A percentile compares a stretch with the other conserved stretches of the same genome.
phyloP scores from a whole-genome alignment of 208 protist genomes.

The Zelonia costaricensis region DNA sequence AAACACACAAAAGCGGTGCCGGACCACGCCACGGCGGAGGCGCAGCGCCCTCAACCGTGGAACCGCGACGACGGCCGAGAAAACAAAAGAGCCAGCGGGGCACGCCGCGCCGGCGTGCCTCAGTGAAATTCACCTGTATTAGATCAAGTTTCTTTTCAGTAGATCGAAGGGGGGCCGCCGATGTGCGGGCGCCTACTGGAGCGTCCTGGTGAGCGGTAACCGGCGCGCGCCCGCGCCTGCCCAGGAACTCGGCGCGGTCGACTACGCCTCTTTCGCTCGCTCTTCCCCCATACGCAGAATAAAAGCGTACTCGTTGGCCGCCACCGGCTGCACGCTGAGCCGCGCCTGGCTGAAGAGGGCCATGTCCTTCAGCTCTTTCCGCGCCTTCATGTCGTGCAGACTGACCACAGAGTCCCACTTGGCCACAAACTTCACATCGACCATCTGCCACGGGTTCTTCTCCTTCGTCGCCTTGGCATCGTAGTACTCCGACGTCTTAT shows the following conservation, averaged over 20 bases:
- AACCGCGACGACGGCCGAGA: too few relatives aligned
- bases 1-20: too few relatives aligned
- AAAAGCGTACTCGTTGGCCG: constrained; percentile 56
- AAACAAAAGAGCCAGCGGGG: too few relatives aligned
- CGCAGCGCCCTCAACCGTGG: too few relatives aligned
- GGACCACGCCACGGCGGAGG: too few relatives aligned
- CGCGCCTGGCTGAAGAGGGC: constrained; percentile 64
- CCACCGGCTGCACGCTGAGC: constrained; percentile 80
- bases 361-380: constrained; percentile 60
- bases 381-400: constrained; percentile 54
- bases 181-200: too few relatives aligned
- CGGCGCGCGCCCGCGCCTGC: not conserved
- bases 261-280: not conserved
- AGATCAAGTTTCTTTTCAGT: too few relatives aligned
- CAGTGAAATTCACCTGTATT: too few relatives aligned
- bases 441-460: constrained; percentile 87
- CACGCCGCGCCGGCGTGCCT: too few relatives aligned
- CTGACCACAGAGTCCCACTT: constrained; percentile 61
- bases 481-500: constrained; percentile 75
- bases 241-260: not conserved
- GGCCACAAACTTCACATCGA: constrained; percentile 74
- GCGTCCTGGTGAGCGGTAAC: not conserved
- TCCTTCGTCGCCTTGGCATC: constrained; percentile 58
- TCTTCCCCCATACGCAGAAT: constrained; percentile 42
- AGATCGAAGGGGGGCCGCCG: too few relatives aligned